Base-by-base conservation (phyloP, 176 grass and related monocot genomes). In the Pontederia crassipes region DNA sequence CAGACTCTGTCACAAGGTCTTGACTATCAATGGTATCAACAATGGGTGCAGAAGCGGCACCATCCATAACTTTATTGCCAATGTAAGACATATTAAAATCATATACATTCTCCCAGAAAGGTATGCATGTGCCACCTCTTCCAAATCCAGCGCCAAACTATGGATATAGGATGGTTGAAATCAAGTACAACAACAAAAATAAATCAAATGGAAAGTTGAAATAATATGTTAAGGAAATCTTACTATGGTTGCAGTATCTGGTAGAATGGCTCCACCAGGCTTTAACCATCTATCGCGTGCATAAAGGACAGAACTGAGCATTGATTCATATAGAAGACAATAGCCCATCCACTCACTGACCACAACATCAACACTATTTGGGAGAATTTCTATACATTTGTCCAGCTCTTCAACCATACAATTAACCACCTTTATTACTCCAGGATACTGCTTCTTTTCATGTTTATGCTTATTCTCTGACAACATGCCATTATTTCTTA, bases 271-370 rank as follows among this genome's bases (percentile, higher is more conserved):
- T 9, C 93, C 87, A 32, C 79, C 93, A 78, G 93, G 84, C 76
- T 98, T 98, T 8, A 98, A 79, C 61, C 87, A 98, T 75, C 74
- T 84, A 61, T 98, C 87, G 1, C 93, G 81, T 65, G 87, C 93
- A 85, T 82, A 88, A 52, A 98, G 57, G 60, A 98, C 87, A 24
- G 93, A 98, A 73, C 81, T 86, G 52, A 98, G 87, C 93, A 98
- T 98, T 13, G 87, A 92, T 81, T 98, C 93, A 47, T 83, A 98
- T 62, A 98, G 59, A 12, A 98, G 64, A 61, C 93, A 98, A 64
- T 98, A 98, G 15, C 93, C 93, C 93, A 98, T 98, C 93, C 93
- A 98, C 68, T 98, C 93, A 17, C 93, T 98, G 17, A 98, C 87
- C 79, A 98, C 66, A 47, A 98, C 79, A 77, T 98, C 87, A 77